Evolutionary conservation across 257 asterid species (phyloP).

Genomic region (Verbena officinalis): DNA sequence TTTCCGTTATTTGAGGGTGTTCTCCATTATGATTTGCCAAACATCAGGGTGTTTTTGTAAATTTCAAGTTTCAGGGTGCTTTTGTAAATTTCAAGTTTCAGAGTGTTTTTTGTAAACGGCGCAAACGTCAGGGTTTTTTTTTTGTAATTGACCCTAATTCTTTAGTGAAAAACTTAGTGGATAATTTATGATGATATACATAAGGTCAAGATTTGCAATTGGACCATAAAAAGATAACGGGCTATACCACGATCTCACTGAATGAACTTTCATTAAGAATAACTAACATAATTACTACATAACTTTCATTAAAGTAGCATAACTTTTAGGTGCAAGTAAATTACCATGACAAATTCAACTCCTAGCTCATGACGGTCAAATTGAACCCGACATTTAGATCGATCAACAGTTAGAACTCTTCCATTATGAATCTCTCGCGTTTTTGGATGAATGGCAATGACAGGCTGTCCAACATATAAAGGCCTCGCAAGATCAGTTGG

Average conservation of each 20-base stretch:
- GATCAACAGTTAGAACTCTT: conserved; percentile 87
- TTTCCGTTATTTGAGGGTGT: no score
- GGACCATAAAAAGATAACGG: conserved; percentile 12
- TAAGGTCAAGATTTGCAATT: conserved; percentile 12
- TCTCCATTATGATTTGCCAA: no score
- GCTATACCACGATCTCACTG: conserved; percentile 9
- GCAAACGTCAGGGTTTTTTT: no score
- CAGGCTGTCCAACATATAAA: conserved; percentile 94
- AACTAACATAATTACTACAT: no score
- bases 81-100: no score
- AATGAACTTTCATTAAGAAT: not conserved
- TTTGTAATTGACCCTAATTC: no score
- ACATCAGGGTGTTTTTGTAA: no score
- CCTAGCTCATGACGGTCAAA: conserved; percentile 93
- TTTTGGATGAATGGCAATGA: conserved; percentile 92
- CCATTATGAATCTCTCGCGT: conserved; percentile 92
- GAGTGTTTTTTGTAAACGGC: no score
- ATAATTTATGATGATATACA: not conserved
- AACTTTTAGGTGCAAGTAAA: conserved; percentile 20
- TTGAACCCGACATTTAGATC: conserved; percentile 82
- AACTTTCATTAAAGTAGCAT: conserved; percentile 6
- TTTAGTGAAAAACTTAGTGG: conserved; percentile 11
- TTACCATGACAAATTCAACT: conserved; percentile 93
- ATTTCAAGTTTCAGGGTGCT: no score
- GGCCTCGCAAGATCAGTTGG: conserved; percentile 94